phyloP scores from a whole-genome alignment of 495 filamentous ascomycete genomes.

The Aspergillus coremiiformis region DNA sequence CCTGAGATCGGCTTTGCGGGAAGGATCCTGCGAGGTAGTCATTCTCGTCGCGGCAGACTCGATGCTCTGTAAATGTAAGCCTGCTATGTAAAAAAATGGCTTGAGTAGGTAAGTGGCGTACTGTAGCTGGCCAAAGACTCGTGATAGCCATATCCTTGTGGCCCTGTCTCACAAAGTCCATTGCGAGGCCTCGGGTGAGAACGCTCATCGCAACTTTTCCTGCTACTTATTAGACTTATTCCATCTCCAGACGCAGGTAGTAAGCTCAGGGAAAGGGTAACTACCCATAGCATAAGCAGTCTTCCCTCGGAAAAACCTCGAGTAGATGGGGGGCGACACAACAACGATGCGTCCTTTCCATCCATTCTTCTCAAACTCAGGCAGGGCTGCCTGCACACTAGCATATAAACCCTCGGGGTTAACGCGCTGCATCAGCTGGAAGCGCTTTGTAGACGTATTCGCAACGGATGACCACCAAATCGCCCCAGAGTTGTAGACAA shows the following conservation, averaged over 20 bases:
- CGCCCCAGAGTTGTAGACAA: slow-evolving; percentile 79
- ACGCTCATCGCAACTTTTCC: slow-evolving; percentile 78
- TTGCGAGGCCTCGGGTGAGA: slow-evolving; percentile 69
- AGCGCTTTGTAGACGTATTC: slow-evolving; percentile 68
- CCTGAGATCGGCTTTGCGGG: slow-evolving; percentile 47
- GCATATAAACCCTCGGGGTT: slow-evolving; percentile 65
- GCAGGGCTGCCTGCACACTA: slow-evolving; percentile 57
- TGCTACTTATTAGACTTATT: slow-evolving; percentile 8
- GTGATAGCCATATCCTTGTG: slow-evolving; percentile 65
- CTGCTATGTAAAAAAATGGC: too few species aligned
- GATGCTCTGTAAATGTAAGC: slow-evolving; percentile 28
- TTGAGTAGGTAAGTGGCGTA: slow-evolving; percentile 30
- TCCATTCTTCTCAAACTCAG: slow-evolving; percentile 47
- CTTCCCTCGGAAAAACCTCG: slow-evolving; percentile 78
- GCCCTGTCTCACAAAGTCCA: slow-evolving; percentile 70
- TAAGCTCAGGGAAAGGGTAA: too few species aligned
- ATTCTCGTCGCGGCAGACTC: slow-evolving; percentile 64
- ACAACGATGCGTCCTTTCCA: slow-evolving; percentile 64
- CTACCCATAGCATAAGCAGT: slow-evolving; percentile 76
- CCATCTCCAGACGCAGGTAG: neutral
- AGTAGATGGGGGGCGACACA: slow-evolving; percentile 80
- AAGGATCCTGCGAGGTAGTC: slow-evolving; percentile 35
- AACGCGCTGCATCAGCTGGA: slow-evolving; percentile 74
- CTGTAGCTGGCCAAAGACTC: slow-evolving; percentile 73
- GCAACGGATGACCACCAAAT: slow-evolving; percentile 80